A percentile compares a stretch with the other conserved stretches of the same genome.
These are phyloP conservation scores for Bryoglossum gracile DNA, from an alignment of 495 filamentous ascomycete genomes.

Conservation along the genomic window DNA sequence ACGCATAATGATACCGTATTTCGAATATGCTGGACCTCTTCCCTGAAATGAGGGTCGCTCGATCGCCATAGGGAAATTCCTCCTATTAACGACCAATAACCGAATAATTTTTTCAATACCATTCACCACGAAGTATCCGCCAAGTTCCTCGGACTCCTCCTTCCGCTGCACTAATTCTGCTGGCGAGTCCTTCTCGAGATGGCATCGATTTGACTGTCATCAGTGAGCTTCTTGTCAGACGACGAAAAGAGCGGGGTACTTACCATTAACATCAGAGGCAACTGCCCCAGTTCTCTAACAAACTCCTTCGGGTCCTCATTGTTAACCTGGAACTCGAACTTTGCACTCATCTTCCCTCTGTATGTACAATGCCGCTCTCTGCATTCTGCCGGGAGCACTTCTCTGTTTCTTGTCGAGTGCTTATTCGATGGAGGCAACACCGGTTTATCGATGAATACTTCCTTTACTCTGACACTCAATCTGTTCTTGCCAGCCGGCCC, in stretches of 20 bases:
- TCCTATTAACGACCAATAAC: slow-evolving; percentile 76
- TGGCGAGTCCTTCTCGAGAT: slow-evolving; percentile 78
- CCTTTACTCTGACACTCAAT: slow-evolving; percentile 63
- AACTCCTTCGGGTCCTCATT: slow-evolving; percentile 73
- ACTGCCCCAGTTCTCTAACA: slow-evolving; percentile 73
- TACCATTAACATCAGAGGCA: slow-evolving; percentile 91
- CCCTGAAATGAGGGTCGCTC: slow-evolving; percentile 79
- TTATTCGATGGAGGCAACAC: slow-evolving; percentile 72
- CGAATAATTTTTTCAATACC: slow-evolving; percentile 95
- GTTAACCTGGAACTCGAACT: slow-evolving; percentile 77
- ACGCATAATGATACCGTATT: slow-evolving; percentile 82
- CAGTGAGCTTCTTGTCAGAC: slow-evolving; percentile 17
- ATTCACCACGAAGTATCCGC: slow-evolving; percentile 92
- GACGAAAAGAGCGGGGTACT: slow-evolving; percentile 5
- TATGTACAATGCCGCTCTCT: slow-evolving; percentile 91
- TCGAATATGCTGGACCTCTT: slow-evolving; percentile 78
- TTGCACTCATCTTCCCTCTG: slow-evolving; percentile 73
- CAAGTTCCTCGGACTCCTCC: slow-evolving; percentile 88
- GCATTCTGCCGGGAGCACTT: slow-evolving; percentile 88
- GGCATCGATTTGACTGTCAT: slow-evolving; percentile 74
- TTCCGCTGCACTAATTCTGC: slow-evolving; percentile 74
- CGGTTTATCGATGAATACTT: slow-evolving; percentile 72
- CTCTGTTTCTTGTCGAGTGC: slow-evolving; percentile 62
- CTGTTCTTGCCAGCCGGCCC: slow-evolving; percentile 55
- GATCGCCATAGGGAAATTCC: slow-evolving; percentile 94